A percentile compares a stretch with the other conserved stretches of the same genome.
These are phyloP conservation scores for Nidularia pulvinata DNA, from an alignment of 768 basidiomycete genomes.

Conservation along the genomic window DNA sequence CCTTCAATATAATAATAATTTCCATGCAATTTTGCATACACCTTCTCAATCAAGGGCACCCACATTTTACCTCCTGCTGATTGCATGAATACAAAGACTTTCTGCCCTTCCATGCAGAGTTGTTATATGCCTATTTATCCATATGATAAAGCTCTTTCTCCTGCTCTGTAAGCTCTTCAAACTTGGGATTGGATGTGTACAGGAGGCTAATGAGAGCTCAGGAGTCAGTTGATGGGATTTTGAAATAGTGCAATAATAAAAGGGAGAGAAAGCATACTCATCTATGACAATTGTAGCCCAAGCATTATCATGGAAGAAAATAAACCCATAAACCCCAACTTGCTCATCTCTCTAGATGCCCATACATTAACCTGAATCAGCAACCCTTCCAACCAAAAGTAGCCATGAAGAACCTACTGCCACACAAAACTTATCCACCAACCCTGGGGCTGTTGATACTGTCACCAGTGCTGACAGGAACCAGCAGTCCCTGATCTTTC, in stretches of 20 bases:
- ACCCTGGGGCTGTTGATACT: constrained; percentile 30
- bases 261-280: constrained; percentile 41
- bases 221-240: too few species aligned
- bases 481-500: constrained; percentile 44
- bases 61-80: constrained; percentile 53
- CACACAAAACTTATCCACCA: constrained; percentile 41
- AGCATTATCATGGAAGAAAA: constrained; percentile 50
- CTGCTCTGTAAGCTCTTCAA: constrained; percentile 37
- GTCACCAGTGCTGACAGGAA: constrained; percentile 39
- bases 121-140: constrained; percentile 47
- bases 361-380: too few species aligned
- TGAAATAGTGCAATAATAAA: too few species aligned
- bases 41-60: constrained; percentile 59
- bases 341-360: constrained; percentile 52
- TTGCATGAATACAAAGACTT: constrained; percentile 50
- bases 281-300: constrained; percentile 60
- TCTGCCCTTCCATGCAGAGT: constrained; percentile 40
- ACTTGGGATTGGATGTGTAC: constrained; percentile 48
- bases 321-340: constrained; percentile 58
- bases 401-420: too few species aligned
- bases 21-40: constrained; percentile 56
- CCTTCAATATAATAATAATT: constrained; percentile 41
- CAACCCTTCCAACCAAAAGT: too few species aligned
- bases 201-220: constrained; percentile 35
- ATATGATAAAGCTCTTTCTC: constrained; percentile 48